A percentile compares a stretch with the other conserved stretches of the same genome.
phyloP scores from a whole-genome alignment of 2,329 filamentous ascomycete genomes.

The Trichoderma oligosporum region DNA sequence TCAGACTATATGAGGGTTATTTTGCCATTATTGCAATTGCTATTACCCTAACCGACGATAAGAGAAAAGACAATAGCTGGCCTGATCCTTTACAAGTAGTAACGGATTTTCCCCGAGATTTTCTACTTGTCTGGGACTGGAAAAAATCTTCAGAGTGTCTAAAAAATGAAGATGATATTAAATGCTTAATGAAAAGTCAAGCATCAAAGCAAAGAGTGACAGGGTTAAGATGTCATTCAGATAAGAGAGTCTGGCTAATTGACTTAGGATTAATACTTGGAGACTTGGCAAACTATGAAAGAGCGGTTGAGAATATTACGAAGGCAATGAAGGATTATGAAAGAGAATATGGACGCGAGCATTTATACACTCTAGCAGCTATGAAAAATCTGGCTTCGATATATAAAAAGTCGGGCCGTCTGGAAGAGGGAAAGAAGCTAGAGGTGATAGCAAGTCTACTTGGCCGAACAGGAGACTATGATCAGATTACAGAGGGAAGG shows the following conservation, averaged over 20 bases:
- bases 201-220: neutral
- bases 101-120: neutral
- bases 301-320: neutral
- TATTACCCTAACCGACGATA: neutral
- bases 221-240: neutral
- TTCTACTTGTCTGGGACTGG: slow-evolving; percentile 8
- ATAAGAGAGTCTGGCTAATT: neutral
- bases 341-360: neutral
- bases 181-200: neutral
- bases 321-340: neutral
- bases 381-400: neutral
- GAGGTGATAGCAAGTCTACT: too few relatives aligned
- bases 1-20: neutral
- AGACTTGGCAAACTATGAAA: neutral
- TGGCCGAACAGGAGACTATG: neutral
- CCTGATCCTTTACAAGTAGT: neutral
- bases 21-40: neutral
- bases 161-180: neutral
- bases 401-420: too few relatives aligned
- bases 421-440: too few relatives aligned
- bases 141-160: neutral
- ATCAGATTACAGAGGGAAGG: neutral
- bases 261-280: neutral
- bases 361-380: neutral
- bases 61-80: neutral